Percentiles rank a stretch among this genome's conserved stretches.
Evolutionary conservation across 768 basidiomycete species (phyloP).

Genomic region (Tulasnella sp.): DNA sequence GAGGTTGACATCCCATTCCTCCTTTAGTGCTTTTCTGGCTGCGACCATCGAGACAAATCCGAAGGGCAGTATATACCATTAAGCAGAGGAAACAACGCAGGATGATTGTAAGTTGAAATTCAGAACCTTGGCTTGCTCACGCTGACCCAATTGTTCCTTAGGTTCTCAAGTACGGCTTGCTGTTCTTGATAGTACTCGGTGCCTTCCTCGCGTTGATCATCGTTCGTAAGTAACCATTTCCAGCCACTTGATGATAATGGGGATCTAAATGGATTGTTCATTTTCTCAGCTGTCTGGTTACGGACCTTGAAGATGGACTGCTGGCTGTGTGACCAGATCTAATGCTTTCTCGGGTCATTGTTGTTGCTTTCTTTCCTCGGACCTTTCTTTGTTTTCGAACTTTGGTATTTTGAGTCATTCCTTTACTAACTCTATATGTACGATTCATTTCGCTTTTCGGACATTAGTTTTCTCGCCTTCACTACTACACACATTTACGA

Average conservation of each 20-base stretch:
- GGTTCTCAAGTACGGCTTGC: conserved; percentile 78
- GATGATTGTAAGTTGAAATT: conserved; percentile 64
- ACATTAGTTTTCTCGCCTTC: conserved; percentile 5
- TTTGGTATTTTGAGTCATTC: conserved; percentile 4
- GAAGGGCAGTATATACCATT: conserved; percentile 82
- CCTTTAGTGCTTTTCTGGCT: conserved; percentile 51
- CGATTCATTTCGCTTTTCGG: conserved; percentile 8
- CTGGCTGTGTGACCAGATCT: conserved; percentile 16
- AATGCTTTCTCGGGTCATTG: neutral
- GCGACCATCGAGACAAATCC: conserved; percentile 88
- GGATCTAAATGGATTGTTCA: neutral
- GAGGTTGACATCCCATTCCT: conserved; percentile 28
- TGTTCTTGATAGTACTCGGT: conserved; percentile 66
- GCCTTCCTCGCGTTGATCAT: conserved; percentile 73
- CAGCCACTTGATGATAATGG: neutral
- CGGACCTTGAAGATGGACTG: conserved; percentile 12
- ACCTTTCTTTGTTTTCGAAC: conserved; percentile 1
- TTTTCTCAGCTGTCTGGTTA: conserved; percentile 6
- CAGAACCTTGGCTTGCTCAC: conserved; percentile 22
- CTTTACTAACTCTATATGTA: conserved; percentile 8
- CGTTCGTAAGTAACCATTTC: conserved; percentile 56
- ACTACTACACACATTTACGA: conserved; percentile 3
- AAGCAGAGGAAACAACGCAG: conserved; percentile 87
- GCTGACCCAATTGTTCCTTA: conserved; percentile 36
- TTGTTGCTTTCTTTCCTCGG: conserved; percentile 12